These are phyloP conservation scores for Dacryopinax spathularia DNA, from an alignment of 768 basidiomycete species.

Conservation along the genomic window DNA sequence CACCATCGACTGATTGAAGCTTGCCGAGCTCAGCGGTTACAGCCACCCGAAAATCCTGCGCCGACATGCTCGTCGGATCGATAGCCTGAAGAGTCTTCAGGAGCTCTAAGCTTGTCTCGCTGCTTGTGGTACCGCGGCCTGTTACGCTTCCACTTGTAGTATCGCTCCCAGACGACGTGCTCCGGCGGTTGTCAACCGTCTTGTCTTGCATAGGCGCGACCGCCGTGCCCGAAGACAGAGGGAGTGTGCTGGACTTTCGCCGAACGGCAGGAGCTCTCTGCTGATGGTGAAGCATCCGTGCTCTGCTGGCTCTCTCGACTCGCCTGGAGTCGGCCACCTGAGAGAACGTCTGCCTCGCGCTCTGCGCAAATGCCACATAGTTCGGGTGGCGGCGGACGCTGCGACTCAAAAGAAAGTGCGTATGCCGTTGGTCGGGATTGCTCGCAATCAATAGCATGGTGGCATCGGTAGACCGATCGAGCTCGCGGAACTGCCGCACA, in stretches of 20 bases:
- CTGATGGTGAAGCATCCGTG: not conserved
- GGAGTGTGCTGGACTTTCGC: not conserved
- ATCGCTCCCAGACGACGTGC: not conserved
- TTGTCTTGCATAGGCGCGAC: not conserved
- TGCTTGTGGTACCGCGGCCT: not conserved
- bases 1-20: not conserved
- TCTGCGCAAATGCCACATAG: slow-evolving; percentile 9
- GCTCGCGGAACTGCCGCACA: slow-evolving; percentile 12
- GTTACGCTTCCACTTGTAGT: not conserved
- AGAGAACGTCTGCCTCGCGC: slow-evolving; percentile 7
- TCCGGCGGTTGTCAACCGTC: not conserved
- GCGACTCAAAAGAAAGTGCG: slow-evolving; percentile 9
- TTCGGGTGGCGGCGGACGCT: slow-evolving; percentile 7
- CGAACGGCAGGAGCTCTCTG: not conserved
- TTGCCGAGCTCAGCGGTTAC: not conserved
- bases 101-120: not conserved
- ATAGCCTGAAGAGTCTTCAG: not conserved
- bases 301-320: slow-evolving; percentile 2
- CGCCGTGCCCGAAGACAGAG: not conserved
- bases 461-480: slow-evolving; percentile 11
- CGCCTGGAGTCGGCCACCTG: slow-evolving; percentile 5
- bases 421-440: slow-evolving; percentile 4
- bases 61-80: not conserved
- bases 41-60: not conserved
- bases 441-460: slow-evolving; percentile 10